Evolutionary conservation across 805 yeast species (phyloP).

Genomic region (Nakazawaea anatomiae): DNA sequence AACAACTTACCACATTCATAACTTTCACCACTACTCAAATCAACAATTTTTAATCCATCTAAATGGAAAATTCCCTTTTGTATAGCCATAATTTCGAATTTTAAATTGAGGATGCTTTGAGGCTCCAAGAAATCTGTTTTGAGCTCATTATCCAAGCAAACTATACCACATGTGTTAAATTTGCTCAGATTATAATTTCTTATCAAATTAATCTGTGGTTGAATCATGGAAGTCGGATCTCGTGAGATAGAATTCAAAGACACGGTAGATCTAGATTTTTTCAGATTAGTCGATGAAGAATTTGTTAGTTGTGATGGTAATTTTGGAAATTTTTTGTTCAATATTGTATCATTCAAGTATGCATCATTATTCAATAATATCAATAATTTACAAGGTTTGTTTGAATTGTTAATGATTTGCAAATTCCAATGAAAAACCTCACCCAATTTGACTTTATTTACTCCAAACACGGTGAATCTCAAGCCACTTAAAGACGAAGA

Average conservation of each 20-base stretch:
- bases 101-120: constrained; percentile 58
- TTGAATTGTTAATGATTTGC: constrained; percentile 57
- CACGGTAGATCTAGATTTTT: constrained; percentile 4
- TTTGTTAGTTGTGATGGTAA: constrained; percentile 17
- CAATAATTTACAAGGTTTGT: constrained; percentile 44
- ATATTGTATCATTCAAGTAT: constrained; percentile 23
- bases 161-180: constrained; percentile 46
- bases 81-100: constrained; percentile 53
- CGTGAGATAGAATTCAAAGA: constrained; percentile 19
- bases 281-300: neutral
- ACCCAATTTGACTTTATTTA: constrained; percentile 55
- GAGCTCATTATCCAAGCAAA: constrained; percentile 61
- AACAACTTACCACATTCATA: constrained; percentile 65
- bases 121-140: constrained; percentile 57
- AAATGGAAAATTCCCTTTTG: constrained; percentile 60
- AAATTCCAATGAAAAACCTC: constrained; percentile 56
- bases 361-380: constrained; percentile 33
- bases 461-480: constrained; percentile 55
- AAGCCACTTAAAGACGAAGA: constrained; percentile 24
- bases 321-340: constrained; percentile 30
- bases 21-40: constrained; percentile 57
- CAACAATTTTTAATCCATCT: constrained; percentile 61
- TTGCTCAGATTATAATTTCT: constrained; percentile 31
- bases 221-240: constrained; percentile 21
- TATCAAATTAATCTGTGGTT: constrained; percentile 23